Evolutionary conservation across 2,329 filamentous ascomycete species (phyloP), one percentile per base, ranked within the genome.

Genomic region (Botrytis aclada): DNA sequence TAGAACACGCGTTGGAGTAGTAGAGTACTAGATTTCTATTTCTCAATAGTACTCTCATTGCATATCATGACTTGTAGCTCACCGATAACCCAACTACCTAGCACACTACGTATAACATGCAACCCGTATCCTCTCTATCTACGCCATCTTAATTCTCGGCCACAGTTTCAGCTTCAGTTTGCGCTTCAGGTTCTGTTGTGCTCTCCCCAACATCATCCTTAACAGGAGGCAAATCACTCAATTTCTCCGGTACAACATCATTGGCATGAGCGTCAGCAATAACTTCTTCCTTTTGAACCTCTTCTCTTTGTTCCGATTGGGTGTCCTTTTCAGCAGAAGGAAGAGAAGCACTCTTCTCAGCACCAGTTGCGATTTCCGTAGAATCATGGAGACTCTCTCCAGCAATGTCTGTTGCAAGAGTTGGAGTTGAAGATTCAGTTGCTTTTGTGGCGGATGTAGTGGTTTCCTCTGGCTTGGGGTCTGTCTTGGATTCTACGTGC

Each of bases 341-440:
- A 16, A 54, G 43, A 45, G 72, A 61, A 3, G 71, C 45, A 10
- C 74, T 22, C 29, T 74, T 72, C 37, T 75, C 75, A 12, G 75
- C 74, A 39, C 60, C 69, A 34, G 43, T 51, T 20, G 77, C 71
- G 43, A 76, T 74, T 62, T 78, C 76, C 41, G 72, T 61, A 39
- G 74, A 20, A 34, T 77, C 75, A 65, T 79, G 75, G 39, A 79
- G 12, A 25, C 73, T 43, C 43, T 80, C 61, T 18, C 75, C 78
- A 3, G 76, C 76, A 5, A 69, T 78, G 43, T 80, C 80, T 29
- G 78, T 77, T 12, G 77, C 76, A 39, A 79, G 71, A 1, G 74
- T 75, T 63, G 77, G 76, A 29, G 74, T 75, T 61, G 76, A 73
- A 39, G 77, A 77, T 45, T 76, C 41, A 4, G 54, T 60, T 39